phyloP scores from a whole-genome alignment of 805 yeast genomes.

The Maudiozyma saulgeensis region DNA sequence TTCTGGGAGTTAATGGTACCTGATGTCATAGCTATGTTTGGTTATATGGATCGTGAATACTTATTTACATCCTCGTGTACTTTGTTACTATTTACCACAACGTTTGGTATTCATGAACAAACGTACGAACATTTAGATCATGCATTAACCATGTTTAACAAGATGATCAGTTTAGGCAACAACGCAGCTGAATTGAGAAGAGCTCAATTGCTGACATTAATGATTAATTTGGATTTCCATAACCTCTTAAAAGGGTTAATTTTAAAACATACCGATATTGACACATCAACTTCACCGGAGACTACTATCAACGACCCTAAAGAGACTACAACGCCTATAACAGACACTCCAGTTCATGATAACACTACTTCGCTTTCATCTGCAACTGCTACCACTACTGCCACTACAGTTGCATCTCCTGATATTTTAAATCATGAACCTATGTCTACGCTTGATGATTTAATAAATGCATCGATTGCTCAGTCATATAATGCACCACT shows the following conservation, averaged over 20 bases:
- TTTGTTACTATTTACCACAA: conserved; percentile 59
- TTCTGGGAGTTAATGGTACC: conserved; percentile 68
- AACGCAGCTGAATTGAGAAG: conserved; percentile 71
- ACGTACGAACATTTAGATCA: conserved; percentile 65
- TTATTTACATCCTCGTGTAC: conserved; percentile 71
- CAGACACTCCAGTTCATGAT: neutral
- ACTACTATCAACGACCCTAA: neutral
- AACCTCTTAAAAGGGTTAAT: conserved; percentile 52
- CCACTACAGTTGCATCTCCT: neutral
- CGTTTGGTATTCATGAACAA: conserved; percentile 75
- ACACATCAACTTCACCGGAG: neutral
- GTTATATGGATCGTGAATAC: conserved; percentile 82
- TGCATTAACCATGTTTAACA: conserved; percentile 57
- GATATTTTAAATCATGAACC: conserved; percentile 1
- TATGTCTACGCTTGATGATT: conserved; percentile 12
- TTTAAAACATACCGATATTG: conserved; percentile 37
- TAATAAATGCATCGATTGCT: conserved; percentile 14
- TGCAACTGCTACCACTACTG: neutral
- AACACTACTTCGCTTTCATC: neutral
- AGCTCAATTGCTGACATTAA: conserved; percentile 57
- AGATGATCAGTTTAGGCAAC: conserved; percentile 68
- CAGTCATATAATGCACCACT: conserved; percentile 13
- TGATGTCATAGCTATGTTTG: conserved; percentile 76
- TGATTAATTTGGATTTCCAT: conserved; percentile 58
- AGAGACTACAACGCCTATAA: neutral